Percentiles rank a stretch among this genome's conserved stretches.
Conservation (phyloP, 345 rosid species). For the Gossypioides kirkii region DNA sequence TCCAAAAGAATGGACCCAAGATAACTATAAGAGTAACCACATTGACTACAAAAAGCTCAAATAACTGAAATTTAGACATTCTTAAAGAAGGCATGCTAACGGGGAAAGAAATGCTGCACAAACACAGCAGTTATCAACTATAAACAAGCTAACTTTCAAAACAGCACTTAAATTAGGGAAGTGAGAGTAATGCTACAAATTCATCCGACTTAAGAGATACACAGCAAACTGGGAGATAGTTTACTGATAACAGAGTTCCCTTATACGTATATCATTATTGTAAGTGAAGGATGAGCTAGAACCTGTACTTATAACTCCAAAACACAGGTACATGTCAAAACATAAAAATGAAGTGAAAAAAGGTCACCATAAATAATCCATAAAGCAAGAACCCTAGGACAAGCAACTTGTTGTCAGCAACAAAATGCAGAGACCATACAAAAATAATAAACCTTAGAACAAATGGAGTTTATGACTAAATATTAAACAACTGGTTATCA, state of each 20-base stretch:
- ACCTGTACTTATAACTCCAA: conserved; percentile 1
- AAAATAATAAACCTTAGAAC: conserved; percentile 1
- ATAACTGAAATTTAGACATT: not conserved
- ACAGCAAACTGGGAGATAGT: not conserved
- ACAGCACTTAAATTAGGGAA: not conserved
- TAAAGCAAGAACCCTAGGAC: not conserved
- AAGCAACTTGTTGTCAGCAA: not conserved
- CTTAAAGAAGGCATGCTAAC: not conserved
- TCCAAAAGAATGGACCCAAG: not conserved
- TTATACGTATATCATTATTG: not conserved
- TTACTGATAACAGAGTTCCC: not conserved
- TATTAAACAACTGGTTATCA: conserved; percentile 18
- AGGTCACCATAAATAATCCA: conserved; percentile 7
- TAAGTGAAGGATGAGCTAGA: not conserved
- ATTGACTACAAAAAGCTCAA: not conserved
- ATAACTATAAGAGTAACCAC: not conserved
- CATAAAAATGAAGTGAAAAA: not conserved
- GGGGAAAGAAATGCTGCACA: too few relatives aligned
- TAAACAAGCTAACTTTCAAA: not conserved
- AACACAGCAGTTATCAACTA: not conserved
- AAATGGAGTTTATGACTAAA: not conserved
- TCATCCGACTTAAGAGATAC: not conserved
- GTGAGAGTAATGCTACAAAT: conserved; percentile 2
- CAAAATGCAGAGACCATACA: not conserved
- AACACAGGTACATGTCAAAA: not conserved